Evolutionary conservation across 352 stramenopile genomes (phyloP).

Genomic region (Globisporangium ultimum): DNA sequence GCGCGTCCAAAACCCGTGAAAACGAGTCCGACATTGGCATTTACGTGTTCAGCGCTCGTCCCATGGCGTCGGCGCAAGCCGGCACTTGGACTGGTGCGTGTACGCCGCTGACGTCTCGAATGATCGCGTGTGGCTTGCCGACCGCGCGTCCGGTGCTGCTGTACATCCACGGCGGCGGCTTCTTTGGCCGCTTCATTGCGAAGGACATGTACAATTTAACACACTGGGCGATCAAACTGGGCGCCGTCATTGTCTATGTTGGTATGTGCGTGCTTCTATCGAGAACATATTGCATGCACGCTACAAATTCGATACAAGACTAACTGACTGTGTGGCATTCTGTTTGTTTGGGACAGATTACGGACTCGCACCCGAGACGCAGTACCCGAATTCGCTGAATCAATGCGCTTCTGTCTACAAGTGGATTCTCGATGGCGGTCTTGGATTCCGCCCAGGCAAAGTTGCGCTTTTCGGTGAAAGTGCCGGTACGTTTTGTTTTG

Average conservation of each 20-base stretch:
- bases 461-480: conserved; percentile 84
- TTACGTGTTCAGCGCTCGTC: conserved; percentile 66
- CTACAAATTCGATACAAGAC: too few relatives aligned
- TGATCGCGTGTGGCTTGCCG: conserved; percentile 72
- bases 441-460: conserved; percentile 67
- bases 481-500: conserved; percentile 42
- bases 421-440: conserved; percentile 66
- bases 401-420: conserved; percentile 86
- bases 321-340: conserved; percentile 3
- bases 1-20: conserved; percentile 26
- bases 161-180: conserved; percentile 86
- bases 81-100: conserved; percentile 69
- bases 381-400: conserved; percentile 77
- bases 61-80: conserved; percentile 53
- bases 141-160: conserved; percentile 67
- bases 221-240: conserved; percentile 59
- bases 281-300: background rate
- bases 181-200: conserved; percentile 86
- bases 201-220: conserved; percentile 82
- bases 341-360: conserved; percentile 55
- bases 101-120: conserved; percentile 45
- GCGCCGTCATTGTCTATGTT: conserved; percentile 86
- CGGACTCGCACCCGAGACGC: conserved; percentile 69
- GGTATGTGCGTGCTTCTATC: conserved; percentile 35
- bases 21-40: conserved; percentile 60